Percentiles rank a stretch among this genome's conserved stretches.
These are phyloP conservation scores for Phyllostachys edulis DNA, from an alignment of 176 grass and related monocot genomes.

Conservation along the genomic window DNA sequence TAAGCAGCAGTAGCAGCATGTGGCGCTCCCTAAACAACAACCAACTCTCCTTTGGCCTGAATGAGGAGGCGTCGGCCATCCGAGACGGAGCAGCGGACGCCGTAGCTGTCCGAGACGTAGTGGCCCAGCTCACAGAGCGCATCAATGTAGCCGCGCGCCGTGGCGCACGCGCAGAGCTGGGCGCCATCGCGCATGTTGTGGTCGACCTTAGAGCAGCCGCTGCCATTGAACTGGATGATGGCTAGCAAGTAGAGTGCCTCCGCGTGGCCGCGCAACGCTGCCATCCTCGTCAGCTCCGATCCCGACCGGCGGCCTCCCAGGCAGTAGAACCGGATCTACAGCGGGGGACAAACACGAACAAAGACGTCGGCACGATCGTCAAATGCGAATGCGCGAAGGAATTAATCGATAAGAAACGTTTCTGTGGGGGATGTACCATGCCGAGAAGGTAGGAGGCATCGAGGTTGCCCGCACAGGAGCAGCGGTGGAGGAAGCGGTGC, in stretches of 20 bases:
- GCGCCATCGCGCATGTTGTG: constrained; percentile 51
- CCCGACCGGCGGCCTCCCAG: constrained; percentile 48
- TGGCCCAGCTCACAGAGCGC: constrained; percentile 67
- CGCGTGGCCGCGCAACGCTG: constrained; percentile 54
- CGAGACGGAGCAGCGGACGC: constrained; percentile 26
- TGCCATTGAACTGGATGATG: constrained; percentile 60
- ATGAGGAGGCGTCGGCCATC: constrained; percentile 62
- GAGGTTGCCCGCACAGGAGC: constrained; percentile 58
- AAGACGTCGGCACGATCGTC: too few species aligned
- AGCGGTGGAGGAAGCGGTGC: constrained; percentile 54
- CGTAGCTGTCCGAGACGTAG: neutral
- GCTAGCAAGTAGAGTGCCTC: constrained; percentile 73
- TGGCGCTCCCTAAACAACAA: too few species aligned
- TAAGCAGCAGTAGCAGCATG: neutral
- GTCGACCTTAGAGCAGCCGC: constrained; percentile 49
- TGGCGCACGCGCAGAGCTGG: constrained; percentile 57
- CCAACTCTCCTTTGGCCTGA: too few species aligned
- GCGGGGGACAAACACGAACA: too few species aligned
- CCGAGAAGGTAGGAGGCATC: constrained; percentile 73
- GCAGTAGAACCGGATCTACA: constrained; percentile 77
- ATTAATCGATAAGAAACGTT: too few species aligned
- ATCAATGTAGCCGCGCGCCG: constrained; percentile 58
- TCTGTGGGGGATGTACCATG: constrained; percentile 45
- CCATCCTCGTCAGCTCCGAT: constrained; percentile 47
- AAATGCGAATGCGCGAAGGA: neutral